Evolutionary conservation across 306 rosid species (phyloP), one percentile per base, ranked within the genome.

Genomic region (Inga laurina): DNA sequence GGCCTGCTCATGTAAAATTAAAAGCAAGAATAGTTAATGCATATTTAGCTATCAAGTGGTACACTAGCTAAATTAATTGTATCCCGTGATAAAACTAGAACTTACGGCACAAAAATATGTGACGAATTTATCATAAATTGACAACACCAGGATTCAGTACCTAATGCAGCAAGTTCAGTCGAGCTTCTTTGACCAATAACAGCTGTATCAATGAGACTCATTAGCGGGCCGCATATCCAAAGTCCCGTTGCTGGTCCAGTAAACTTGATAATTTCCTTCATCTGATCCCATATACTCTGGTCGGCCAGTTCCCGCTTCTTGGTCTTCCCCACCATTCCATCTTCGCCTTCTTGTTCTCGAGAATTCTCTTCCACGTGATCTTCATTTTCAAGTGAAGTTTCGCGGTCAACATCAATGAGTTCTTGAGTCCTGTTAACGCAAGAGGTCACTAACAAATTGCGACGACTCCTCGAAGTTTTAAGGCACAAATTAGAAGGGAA

Each of bases 151-250:
- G 30, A 72, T 3, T 15, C 59, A 80, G 65, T 87, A 91, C 98
- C 98, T 85, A 95, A 86, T 48, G 98, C 98, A 61, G 98, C 98
- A 46, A 95, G 98, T 90, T 95, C 97, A 85, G 90, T 41, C 0
- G 96, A 94, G 90, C 99, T 95, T 73, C 99, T 92, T 77, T 89
- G 98, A 54, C 98, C 99, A 35, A 95, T 87, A 61, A 95, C 92
- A 0, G 90, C 99, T 0, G 99, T 93, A 44, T 92, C 96, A 24
- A 93, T 93, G 84, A 95, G 93, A 85, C 98, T 95, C 99, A 93
- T 92, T 12, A 93, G 78, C 3, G 98, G 99, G 46, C 93, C 97
- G 24, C 96, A 90, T 4, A 92, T 74, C 99, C 99, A 95, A 82
- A 95, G 88, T 21, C 91, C 99, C 1, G 91, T 87, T 0, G 97